Base-by-base conservation (phyloP, 306 rosid genomes). In the Ziziphus jujuba region DNA sequence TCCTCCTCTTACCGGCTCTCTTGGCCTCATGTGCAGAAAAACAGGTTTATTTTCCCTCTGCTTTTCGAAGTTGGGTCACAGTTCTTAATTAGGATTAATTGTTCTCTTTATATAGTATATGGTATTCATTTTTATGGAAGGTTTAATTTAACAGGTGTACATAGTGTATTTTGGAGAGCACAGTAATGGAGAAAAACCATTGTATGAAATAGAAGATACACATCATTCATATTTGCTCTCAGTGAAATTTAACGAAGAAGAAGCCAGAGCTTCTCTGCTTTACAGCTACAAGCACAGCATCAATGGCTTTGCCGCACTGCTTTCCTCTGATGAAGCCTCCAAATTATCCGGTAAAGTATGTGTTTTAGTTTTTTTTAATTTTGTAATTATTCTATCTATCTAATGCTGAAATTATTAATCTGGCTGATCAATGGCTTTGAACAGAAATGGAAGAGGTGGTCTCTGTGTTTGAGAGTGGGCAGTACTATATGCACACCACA, bases 251-350 rank as follows among this genome's bases (percentile, higher is more conserved):
- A 81, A 65, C 12, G 75, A 84, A 70, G 81, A 86, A 20, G 95
- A 84, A 36, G 96, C 97, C 16, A 69, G 31, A 77, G 78, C 69
- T 53, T 90, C 90, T 20, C 79, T 84, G 73, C 75, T 93, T 65
- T 93, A 93, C 80, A 90, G 96, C 48, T 93, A 93, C 84, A 93
- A 86, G 57, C 90, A 81, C 74, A 76, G 72, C 68, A 71, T 93
- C 82, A 93, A 93, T 79, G 98, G 95, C 83, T 93, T 93, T 58
- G 97, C 98, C 12, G 97, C 98, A 4, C 23, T 89, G n/a, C 98
- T 93, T 69, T 74, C 83, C 14, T 73, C 80, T 3, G 61, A 83
- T 25, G 86, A 93, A 83, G 97, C 96, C 67, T 54, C 86, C 21
- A 75, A 67, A 34, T 68, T 93, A 43, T 86, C 90, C 5, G 97